Evolutionary conservation across 495 filamentous ascomycete species (phyloP).

Genomic region (Jackrogersella multiformis): DNA sequence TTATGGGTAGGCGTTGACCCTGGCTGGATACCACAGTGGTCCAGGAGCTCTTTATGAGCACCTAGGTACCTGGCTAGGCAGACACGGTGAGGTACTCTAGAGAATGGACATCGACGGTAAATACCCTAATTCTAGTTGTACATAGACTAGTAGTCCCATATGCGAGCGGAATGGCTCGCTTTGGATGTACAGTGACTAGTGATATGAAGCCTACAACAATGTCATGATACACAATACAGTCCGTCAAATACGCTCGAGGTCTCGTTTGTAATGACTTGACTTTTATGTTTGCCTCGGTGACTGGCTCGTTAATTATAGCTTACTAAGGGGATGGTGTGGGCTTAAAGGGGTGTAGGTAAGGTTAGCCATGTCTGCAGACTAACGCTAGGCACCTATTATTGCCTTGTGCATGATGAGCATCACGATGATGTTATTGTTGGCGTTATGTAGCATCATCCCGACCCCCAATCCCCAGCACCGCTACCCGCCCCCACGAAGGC

Average conservation of each 20-base stretch:
- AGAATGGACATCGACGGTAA: not conserved
- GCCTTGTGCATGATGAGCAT: slow-evolving; percentile 2
- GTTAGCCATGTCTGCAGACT: not conserved
- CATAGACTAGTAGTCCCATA: not conserved
- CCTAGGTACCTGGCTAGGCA: too few relatives aligned
- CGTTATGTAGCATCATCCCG: not conserved
- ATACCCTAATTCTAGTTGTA: not conserved
- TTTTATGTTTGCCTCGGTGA: not conserved
- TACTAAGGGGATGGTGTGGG: not conserved
- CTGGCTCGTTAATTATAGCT: not conserved
- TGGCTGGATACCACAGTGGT: slow-evolving; percentile 5
- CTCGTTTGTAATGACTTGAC: not conserved
- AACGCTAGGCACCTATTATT: not conserved
- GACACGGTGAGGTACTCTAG: not conserved
- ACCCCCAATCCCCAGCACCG: not conserved
- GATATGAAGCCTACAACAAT: not conserved
- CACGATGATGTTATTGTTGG: not conserved
- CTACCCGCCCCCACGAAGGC: slow-evolving; percentile 4
- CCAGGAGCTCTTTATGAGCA: not conserved
- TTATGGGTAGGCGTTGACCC: not conserved
- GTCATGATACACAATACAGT: not conserved
- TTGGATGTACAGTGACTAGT: slow-evolving; percentile 2
- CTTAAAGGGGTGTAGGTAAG: not conserved
- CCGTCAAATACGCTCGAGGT: not conserved
- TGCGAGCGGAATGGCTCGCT: not conserved